Percentiles rank a stretch among this genome's conserved stretches.
phyloP scores from a whole-genome alignment of 129 eudicot genomes.

The carrot (Daucus carota) region DNA sequence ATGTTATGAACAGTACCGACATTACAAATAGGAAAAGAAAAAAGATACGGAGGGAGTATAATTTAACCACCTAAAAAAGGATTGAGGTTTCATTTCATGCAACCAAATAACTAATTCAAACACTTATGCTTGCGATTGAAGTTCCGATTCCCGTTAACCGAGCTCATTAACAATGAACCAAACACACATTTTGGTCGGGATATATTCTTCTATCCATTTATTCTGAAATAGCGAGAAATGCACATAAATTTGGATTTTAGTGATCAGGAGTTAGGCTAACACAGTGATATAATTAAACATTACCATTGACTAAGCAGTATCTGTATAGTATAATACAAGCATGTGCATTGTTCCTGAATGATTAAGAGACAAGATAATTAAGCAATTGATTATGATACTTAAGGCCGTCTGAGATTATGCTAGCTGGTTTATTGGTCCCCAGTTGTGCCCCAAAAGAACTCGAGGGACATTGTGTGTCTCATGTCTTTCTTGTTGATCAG shows the following conservation, averaged over 20 bases:
- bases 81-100: too few species aligned
- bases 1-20: too few species aligned
- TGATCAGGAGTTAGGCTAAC: background rate
- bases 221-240: background rate
- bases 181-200: too few species aligned
- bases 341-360: constrained; percentile 3
- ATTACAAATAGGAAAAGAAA: too few species aligned
- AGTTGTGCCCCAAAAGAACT: background rate
- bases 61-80: too few species aligned
- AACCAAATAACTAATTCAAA: too few species aligned
- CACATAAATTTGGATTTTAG: constrained; percentile 1
- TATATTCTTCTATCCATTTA: background rate
- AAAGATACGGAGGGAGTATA: too few species aligned
- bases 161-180: too few species aligned
- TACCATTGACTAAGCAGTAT: background rate
- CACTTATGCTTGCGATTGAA: too few species aligned
- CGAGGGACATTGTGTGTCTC: constrained; percentile 16
- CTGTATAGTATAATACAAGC: background rate
- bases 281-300: background rate
- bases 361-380: background rate
- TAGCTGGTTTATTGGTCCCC: constrained; percentile 19
- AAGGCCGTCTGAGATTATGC: background rate
- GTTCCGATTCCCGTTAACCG: too few species aligned
- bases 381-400: constrained; percentile 13
- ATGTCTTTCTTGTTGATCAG: constrained; percentile 25